phyloP scores from a whole-genome alignment of 352 stramenopile species.

The Globisporangium carolinianum region DNA sequence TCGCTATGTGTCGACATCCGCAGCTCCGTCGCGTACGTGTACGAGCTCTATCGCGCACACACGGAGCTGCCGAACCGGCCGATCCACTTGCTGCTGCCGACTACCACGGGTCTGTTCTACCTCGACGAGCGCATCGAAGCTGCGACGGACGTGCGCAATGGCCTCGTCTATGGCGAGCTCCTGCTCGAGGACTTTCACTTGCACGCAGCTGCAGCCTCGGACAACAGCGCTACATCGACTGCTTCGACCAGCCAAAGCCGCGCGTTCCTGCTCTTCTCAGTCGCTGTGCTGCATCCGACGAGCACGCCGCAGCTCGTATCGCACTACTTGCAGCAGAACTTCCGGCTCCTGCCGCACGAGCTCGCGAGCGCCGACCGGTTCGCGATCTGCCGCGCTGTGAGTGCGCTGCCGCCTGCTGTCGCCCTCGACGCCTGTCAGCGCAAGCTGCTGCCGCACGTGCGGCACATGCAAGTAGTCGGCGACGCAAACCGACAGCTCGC shows the following conservation, averaged over 20 bases:
- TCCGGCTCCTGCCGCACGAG: constrained; percentile 30
- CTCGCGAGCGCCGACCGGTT: constrained; percentile 20
- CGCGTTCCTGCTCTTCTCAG: constrained; percentile 65
- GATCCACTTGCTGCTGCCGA: constrained; percentile 64
- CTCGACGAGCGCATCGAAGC: constrained; percentile 51
- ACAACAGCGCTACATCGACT: background rate
- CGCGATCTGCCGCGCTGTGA: constrained; percentile 16
- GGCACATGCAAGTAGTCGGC: constrained; percentile 45
- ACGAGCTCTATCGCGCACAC: constrained; percentile 70
- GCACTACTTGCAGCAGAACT: constrained; percentile 74
- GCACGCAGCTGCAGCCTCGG: constrained; percentile 9
- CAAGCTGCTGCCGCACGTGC: constrained; percentile 46
- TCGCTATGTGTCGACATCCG: constrained; percentile 50
- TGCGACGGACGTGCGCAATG: constrained; percentile 56
- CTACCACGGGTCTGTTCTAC: constrained; percentile 58
- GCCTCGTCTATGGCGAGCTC: constrained; percentile 58
- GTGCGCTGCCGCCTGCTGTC: constrained; percentile 26
- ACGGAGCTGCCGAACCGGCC: constrained; percentile 46
- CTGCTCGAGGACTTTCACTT: constrained; percentile 68
- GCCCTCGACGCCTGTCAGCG: constrained; percentile 45
- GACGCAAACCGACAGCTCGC: constrained; percentile 31
- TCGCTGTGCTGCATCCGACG: constrained; percentile 47
- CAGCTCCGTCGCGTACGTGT: constrained; percentile 53
- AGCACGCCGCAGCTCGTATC: constrained; percentile 52
- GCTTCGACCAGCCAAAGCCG: constrained; percentile 1